Percentiles rank a stretch among this genome's conserved stretches.
Conservation (phyloP, 805 yeast species). For the Zygotorulaspora florentina region DNA sequence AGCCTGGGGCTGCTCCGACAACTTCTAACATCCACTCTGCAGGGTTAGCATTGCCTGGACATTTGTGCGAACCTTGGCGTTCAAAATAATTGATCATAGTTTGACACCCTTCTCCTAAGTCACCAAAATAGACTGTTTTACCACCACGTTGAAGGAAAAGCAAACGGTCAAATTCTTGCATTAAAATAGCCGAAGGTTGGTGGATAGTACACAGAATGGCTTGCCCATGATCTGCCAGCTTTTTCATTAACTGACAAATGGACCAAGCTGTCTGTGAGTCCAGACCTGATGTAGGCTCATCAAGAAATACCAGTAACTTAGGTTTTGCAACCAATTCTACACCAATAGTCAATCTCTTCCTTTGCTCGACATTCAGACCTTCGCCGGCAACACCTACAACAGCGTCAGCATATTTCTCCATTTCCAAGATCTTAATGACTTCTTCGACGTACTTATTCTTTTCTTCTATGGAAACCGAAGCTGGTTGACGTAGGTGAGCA, state of each 20-base stretch:
- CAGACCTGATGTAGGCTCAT: conserved; percentile 67
- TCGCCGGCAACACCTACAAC: conserved; percentile 71
- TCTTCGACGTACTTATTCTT: conserved; percentile 64
- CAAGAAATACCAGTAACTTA: conserved; percentile 53
- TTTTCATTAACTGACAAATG: conserved; percentile 56
- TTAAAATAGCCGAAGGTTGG: conserved; percentile 77
- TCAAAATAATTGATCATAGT: conserved; percentile 65
- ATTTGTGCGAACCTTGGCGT: conserved; percentile 55
- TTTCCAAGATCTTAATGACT: conserved; percentile 57
- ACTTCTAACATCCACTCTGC: conserved; percentile 92
- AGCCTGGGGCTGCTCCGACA: conserved; percentile 80
- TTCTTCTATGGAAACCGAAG: conserved; percentile 45
- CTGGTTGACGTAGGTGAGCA: conserved; percentile 65
- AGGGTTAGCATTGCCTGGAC: conserved; percentile 71
- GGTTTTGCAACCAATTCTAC: conserved; percentile 67
- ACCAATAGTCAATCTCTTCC: conserved; percentile 61
- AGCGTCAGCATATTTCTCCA: conserved; percentile 64
- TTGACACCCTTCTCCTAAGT: conserved; percentile 52
- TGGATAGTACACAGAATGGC: conserved; percentile 73
- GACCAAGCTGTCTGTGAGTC: conserved; percentile 70
- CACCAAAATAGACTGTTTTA: conserved; percentile 71
- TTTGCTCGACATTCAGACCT: conserved; percentile 60
- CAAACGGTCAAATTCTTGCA: conserved; percentile 74
- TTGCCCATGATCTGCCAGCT: conserved; percentile 56
- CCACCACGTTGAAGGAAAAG: conserved; percentile 69